phyloP scores from a whole-genome alignment of 192 early-diverging fungal species.

The Martensiomyces pterosporus region DNA sequence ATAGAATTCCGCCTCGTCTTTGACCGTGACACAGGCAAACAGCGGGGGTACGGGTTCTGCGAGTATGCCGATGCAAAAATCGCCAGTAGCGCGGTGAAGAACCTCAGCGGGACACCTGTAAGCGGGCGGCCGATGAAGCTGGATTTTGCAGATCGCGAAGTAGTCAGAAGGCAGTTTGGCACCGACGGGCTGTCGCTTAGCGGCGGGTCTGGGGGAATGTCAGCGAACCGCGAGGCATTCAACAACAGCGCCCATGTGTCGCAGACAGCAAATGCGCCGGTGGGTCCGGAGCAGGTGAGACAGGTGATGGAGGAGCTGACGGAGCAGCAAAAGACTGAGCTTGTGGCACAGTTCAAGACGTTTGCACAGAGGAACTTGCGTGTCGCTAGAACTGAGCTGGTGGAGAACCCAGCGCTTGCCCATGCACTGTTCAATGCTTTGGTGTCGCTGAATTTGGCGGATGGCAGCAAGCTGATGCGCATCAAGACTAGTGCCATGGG shows the following conservation, averaged over 20 bases:
- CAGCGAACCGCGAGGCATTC: conserved; percentile 3
- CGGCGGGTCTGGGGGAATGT: conserved; percentile 10
- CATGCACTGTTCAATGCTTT: conserved; percentile 15
- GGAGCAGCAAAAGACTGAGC: conserved; percentile 1
- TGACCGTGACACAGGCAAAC: conserved; percentile 80
- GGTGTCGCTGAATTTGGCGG: conserved; percentile 15
- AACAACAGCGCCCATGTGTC: conserved; percentile 5
- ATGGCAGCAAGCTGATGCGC: conserved; percentile 5
- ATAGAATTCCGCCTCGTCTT: conserved; percentile 82
- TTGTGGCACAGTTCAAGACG: conserved; percentile 28
- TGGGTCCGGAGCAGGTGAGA: conserved; percentile 4
- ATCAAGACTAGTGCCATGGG: conserved; percentile 2
- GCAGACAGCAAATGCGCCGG: not conserved
- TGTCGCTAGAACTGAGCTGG: conserved; percentile 28
- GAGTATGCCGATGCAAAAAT: conserved; percentile 86
- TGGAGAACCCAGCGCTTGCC: conserved; percentile 31
- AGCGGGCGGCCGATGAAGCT: conserved; percentile 83
- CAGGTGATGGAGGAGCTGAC: conserved; percentile 25
- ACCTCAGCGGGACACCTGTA: conserved; percentile 88
- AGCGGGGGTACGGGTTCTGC: conserved; percentile 88
- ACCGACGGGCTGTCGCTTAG: conserved; percentile 23
- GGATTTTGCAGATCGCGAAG: conserved; percentile 76
- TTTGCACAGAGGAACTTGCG: conserved; percentile 22
- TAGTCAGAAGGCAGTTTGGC: conserved; percentile 25
- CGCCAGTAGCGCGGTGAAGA: conserved; percentile 91